Evolutionary conservation across 108 stramenopile genomes (phyloP), one percentile per base, ranked within the genome.

Genomic region (Pseudonitzschia multiseries): DNA sequence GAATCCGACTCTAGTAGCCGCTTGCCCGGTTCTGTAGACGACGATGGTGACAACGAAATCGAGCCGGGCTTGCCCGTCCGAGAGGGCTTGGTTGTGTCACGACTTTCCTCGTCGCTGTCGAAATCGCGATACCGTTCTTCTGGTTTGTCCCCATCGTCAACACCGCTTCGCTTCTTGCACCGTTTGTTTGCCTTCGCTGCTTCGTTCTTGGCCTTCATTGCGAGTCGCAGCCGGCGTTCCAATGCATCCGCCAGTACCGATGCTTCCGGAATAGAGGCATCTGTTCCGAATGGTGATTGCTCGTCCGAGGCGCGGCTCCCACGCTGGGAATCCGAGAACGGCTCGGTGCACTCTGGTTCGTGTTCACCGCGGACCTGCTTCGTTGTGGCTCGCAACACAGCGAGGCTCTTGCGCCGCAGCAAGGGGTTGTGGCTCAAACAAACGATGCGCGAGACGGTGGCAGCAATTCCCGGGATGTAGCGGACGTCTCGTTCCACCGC

Each of bases 401-500:
- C 66, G 21, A 40, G 43, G 44, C 66, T 50, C 28, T 67, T 48
- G 8, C 28, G 22, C 43, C 46, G 42, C 0, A 67, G 43, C 20
- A 15, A 4, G n/a, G 8, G 9, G 44, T 67, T 67, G 40, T 20
- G 24, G 22, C 66, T 67, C 36, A 10, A 2, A 18, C 46, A 71
- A 32, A 90, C 51, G 32, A 92, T 80, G 18, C 83, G 86, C 40
- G 88, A 68, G 13, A 90, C 60, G 8, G 89, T 87, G 12, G 66
- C 42, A 31, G 93, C 83, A 24, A 89, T 68, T 60, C 80, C 59
- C 26, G 93, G 91, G 48, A 91, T 75, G 63, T 89, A 92, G 13
- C 81, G 85, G 22, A 78, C 74, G 48, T 95, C 91, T 65, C 93
- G 84, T 66, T 87, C 89, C 13, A 83, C 69, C 36, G 73, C 51